Base-by-base conservation (phyloP, 1,284 basidiomycete genomes). In the Tilletia indica region DNA sequence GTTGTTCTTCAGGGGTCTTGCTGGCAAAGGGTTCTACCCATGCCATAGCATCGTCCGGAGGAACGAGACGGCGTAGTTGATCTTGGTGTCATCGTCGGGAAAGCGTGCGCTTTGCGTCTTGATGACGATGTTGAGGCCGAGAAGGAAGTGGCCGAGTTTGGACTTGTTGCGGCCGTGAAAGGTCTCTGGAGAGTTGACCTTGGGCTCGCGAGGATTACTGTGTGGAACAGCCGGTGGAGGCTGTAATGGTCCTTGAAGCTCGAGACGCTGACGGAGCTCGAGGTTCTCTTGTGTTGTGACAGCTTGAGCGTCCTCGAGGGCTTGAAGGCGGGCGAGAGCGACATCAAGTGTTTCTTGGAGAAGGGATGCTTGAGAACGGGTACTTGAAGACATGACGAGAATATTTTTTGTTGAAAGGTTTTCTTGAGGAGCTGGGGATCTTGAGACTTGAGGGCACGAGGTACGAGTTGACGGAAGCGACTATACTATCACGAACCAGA, bases 131-230 rank as follows among this genome's bases (percentile, higher is more conserved):
- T 54, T 54, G 49, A 54, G 19, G n/a, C 58, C 58, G 9, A 61
- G 58, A 8, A 61, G 58, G 58, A 61, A 61, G 21, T 61, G n/a
- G 58, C 19, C n/a, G 34, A 61, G 58, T 31, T 61, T 61, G 11
- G 58, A 31, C 34, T 61, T 61, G 58, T 61, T 61, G 58, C 31
- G 58, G 12, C 58, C 58, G 58, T 61, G 58, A 25, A 12, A 61
- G 25, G 58, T 31, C 58, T 61, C 58, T 4, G 58, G 58, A 4
- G 58, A 14, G 16, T 11, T 6, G 21, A 61, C 58, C 58, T 61
- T 61, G 21, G 58, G 58, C 36, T 61, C 58, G 5, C 42, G 5
- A 12, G 6, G 5, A 45, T 12, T 12, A 12, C 12, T 45, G 42
- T 5, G 12, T 5, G 42, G 6, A 45, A 12, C 42, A 45, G 12